Evolutionary conservation across 1,139 yeast species (phyloP).

Genomic region (Candida mesenterica): DNA sequence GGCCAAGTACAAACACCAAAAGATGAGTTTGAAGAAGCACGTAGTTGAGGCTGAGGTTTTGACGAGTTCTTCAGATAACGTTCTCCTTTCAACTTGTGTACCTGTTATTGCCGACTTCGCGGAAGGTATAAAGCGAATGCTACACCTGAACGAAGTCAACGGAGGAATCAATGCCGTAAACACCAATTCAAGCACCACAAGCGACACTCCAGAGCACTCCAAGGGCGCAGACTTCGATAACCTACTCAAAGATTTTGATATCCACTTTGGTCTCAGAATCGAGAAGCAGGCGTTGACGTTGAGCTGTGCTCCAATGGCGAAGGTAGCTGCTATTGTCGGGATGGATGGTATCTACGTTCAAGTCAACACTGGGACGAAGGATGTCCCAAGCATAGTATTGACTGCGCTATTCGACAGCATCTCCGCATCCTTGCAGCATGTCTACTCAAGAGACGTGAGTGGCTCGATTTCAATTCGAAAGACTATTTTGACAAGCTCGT

Average conservation of each 20-base stretch:
- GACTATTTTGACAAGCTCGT: constrained; percentile 39
- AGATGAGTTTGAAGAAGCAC: constrained; percentile 35
- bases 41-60: constrained; percentile 51
- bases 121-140: constrained; percentile 42
- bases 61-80: constrained; percentile 73
- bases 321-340: constrained; percentile 82
- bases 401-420: constrained; percentile 49
- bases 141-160: constrained; percentile 17
- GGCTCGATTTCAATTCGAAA: constrained; percentile 65
- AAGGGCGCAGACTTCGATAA: constrained; percentile 29
- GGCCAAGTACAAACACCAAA: constrained; percentile 30
- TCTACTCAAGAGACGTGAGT: constrained; percentile 85
- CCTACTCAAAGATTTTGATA: constrained; percentile 52
- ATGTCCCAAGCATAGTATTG: constrained; percentile 40
- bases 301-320: constrained; percentile 92
- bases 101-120: constrained; percentile 69
- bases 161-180: constrained; percentile 6
- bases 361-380: constrained; percentile 51
- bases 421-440: constrained; percentile 77
- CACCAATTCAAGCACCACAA: constrained; percentile 1
- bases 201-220: neutral
- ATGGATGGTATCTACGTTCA: constrained; percentile 62
- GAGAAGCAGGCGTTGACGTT: constrained; percentile 72
- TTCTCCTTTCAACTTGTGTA: constrained; percentile 68
- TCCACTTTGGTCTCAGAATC: constrained; percentile 62